Conservation (phyloP, 2,329 filamentous ascomycete species). For the Monilinia fructigena region DNA sequence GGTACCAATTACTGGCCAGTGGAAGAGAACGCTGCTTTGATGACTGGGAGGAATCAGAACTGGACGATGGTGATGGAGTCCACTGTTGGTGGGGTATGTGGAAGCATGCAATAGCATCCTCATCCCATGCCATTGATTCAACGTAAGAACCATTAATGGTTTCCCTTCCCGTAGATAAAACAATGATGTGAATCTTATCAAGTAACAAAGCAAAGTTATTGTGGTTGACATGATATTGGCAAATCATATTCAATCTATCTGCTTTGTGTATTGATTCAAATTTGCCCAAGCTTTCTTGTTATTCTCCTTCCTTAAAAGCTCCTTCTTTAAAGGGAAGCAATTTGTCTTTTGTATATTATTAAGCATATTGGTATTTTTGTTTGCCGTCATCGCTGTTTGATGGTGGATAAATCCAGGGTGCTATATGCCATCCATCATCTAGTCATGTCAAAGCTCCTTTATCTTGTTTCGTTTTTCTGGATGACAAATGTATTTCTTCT, state of each 20-base stretch:
- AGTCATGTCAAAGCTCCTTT: neutral
- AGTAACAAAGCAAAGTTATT: constrained; percentile 6
- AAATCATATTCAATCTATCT: neutral
- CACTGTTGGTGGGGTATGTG: constrained; percentile 26
- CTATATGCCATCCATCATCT: neutral
- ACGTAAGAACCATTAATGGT: neutral
- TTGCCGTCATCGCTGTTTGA: neutral
- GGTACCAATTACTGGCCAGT: constrained; percentile 6
- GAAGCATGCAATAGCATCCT: neutral
- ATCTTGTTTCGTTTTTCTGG: neutral
- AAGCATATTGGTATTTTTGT: neutral
- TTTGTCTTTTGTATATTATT: neutral
- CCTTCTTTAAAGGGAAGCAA: neutral
- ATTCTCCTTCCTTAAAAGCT: neutral
- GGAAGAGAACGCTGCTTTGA: constrained; percentile 19
- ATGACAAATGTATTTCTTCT: neutral
- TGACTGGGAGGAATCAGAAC: constrained; percentile 19
- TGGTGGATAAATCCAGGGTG: too few relatives aligned
- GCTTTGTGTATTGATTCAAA: constrained; percentile 8
- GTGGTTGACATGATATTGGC: constrained; percentile 7
- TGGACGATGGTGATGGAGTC: constrained; percentile 16
- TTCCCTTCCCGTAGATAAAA: neutral
- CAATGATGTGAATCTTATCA: constrained; percentile 1
- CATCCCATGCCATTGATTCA: neutral
- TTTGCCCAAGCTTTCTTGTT: neutral